These are phyloP conservation scores for Coleophoma crateriformis DNA, from an alignment of 2,329 filamentous ascomycete genomes.

Conservation along the genomic window DNA sequence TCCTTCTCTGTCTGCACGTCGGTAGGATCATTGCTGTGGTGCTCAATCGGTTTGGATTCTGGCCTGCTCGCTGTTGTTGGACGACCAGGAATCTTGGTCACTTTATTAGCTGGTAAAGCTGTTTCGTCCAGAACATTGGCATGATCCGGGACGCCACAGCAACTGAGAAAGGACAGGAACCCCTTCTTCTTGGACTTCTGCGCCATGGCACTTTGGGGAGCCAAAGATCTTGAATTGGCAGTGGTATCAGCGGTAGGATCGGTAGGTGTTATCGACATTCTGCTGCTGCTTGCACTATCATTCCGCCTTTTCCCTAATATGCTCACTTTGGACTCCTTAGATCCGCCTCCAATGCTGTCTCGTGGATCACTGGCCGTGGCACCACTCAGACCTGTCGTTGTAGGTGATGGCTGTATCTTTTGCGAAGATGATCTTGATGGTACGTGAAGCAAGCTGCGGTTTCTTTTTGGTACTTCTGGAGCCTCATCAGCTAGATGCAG, in stretches of 20 bases:
- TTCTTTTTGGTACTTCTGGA: slow-evolving; percentile 30
- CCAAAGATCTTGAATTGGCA: slow-evolving; percentile 26
- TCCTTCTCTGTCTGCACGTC: slow-evolving; percentile 22
- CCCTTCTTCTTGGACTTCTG: slow-evolving; percentile 35
- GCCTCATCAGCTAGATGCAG: slow-evolving; percentile 15
- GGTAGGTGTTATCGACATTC: slow-evolving; percentile 44
- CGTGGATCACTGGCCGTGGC: slow-evolving; percentile 52
- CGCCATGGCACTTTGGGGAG: slow-evolving; percentile 19
- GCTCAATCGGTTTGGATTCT: slow-evolving; percentile 12
- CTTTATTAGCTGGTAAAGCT: slow-evolving; percentile 37
- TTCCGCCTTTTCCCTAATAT: slow-evolving; percentile 58
- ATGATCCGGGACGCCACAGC: slow-evolving; percentile 37
- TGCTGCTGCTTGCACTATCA: slow-evolving; percentile 61
- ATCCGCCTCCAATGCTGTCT: slow-evolving; percentile 58
- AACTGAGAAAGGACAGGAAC: slow-evolving; percentile 39
- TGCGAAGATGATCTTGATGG: slow-evolving; percentile 59
- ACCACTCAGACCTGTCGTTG: slow-evolving; percentile 54
- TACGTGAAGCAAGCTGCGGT: slow-evolving; percentile 48
- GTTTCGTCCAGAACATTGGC: slow-evolving; percentile 34
- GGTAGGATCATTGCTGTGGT: slow-evolving; percentile 7
- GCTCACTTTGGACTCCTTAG: slow-evolving; percentile 61
- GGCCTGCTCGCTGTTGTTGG: slow-evolving; percentile 24
- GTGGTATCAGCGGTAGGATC: slow-evolving; percentile 31
- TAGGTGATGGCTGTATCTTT: slow-evolving; percentile 53
- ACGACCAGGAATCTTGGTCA: slow-evolving; percentile 30